Base-by-base conservation (phyloP, 345 rosid genomes). In the Eucalyptus erythrocorys region DNA sequence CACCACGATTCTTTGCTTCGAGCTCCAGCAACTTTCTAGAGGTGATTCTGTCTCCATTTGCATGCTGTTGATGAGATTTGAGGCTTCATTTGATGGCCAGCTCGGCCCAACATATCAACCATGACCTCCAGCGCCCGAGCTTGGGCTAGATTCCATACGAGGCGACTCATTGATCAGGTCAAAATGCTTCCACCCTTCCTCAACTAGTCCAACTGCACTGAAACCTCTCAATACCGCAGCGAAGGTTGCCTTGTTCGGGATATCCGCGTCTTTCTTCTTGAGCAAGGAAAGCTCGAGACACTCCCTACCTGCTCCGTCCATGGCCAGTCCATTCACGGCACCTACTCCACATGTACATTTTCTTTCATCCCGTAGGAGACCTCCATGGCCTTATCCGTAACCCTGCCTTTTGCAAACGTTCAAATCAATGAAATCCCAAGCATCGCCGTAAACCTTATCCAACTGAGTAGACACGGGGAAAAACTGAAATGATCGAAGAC, bases 101-200 rank as follows among this genome's bases (percentile, higher is more conserved):
- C 93, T 55, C 94, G 93, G 50, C 93, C 95, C 85, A 91, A 93
- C 89, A 93, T 88, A 91, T 94, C 96, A 47, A 95, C 96, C 91
- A 94, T 90, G 92, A 94, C 57, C 96, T 96, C 55, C 93, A 94
- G 88, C 93, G 98, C 93, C 92, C 96, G 6, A 92, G 87, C 55
- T 87, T 87, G 87, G 96, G 96, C 85, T 95, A 94, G 82, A 93
- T 89, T 86, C 90, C 92, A 47, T 92, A 93, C n/a, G 76, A 64
- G 76, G 37, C 34, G 88, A 93, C 86, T 81, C 88, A 51, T 71
- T 92, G 96, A 94, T 94, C 1, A 94, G 91, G 79, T 92, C 89
- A 43, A 93, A 94, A 59, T 94, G 93, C 68, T 81, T 82, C 45
- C 88, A 86, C 27, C 97, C 97, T 91, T 93, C 94, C 37, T 92